These are phyloP conservation scores for Fraxinus floribunda DNA, from an alignment of 305 asterid genomes.

Conservation along the genomic window DNA sequence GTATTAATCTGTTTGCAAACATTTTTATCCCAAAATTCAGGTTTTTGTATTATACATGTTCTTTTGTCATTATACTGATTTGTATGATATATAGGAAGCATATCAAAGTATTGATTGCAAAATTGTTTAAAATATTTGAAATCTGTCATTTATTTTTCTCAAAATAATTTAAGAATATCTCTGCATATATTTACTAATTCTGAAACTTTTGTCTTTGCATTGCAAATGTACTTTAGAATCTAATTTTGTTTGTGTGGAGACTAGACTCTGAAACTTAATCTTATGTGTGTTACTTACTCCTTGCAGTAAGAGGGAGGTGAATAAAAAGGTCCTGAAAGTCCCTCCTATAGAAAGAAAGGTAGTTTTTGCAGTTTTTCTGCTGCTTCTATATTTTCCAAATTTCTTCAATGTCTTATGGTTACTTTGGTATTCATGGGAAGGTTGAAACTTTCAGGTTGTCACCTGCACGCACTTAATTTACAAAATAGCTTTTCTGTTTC, in stretches of 20 bases:
- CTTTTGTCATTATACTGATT: not conserved
- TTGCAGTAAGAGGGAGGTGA: conserved; percentile 97
- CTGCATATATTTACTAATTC: not conserved
- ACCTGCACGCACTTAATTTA: not conserved
- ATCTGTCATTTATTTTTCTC: not conserved
- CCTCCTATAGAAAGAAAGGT: conserved; percentile 93
- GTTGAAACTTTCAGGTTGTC: not conserved
- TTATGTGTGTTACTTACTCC: conserved; percentile 26
- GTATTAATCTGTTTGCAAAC: conserved; percentile 27
- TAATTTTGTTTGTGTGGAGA: conserved; percentile 13
- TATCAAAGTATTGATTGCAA: not conserved
- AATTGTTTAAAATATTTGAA: not conserved
- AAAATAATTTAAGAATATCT: not conserved
- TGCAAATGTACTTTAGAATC: not conserved
- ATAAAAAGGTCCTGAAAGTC: conserved; percentile 93
- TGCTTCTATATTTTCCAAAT: not conserved
- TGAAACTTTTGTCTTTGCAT: not conserved
- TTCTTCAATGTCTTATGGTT: not conserved
- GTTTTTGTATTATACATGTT: not conserved
- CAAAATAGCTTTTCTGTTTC: conserved; percentile 6
- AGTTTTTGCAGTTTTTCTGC: conserved; percentile 11
- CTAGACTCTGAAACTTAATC: not conserved
- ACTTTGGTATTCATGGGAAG: not conserved
- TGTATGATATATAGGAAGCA: not conserved
- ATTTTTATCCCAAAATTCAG: not conserved